Percentiles rank a stretch among this genome's conserved stretches.
Conservation (phyloP, 306 rosid genomes). For the Vigna mungo region DNA sequence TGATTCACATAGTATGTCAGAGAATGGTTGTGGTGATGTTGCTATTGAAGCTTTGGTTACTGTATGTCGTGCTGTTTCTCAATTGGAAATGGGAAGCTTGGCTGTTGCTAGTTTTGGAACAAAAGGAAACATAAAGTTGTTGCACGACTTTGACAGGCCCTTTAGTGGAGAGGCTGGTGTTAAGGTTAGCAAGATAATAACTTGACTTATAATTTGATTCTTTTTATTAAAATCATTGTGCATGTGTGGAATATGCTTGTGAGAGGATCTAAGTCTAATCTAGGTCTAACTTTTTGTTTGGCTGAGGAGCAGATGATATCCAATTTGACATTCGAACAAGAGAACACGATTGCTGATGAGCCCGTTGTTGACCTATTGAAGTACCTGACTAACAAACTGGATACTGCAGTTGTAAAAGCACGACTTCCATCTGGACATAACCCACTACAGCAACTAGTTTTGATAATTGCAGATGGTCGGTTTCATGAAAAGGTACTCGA, state of each 20-base stretch:
- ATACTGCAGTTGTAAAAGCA: conserved; percentile 71
- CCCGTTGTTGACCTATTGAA: conserved; percentile 86
- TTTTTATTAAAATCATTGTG: neutral
- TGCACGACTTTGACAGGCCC: conserved; percentile 87
- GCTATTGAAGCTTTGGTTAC: conserved; percentile 89
- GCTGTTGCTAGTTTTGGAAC: conserved; percentile 95
- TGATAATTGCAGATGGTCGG: conserved; percentile 87
- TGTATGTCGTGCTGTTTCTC: conserved; percentile 93
- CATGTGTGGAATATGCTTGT: neutral
- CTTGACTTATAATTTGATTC: neutral
- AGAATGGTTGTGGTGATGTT: conserved; percentile 72
- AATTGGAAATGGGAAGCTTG: conserved; percentile 81
- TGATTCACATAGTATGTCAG: conserved; percentile 95
- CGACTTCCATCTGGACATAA: conserved; percentile 88
- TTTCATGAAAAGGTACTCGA: conserved; percentile 72
- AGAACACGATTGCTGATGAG: conserved; percentile 76
- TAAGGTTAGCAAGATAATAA: conserved; percentile 58
- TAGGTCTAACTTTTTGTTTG: conserved; percentile 39
- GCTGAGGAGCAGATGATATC: conserved; percentile 74
- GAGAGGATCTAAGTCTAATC: conserved; percentile 13
- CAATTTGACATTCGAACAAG: conserved; percentile 84
- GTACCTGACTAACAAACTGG: conserved; percentile 71
- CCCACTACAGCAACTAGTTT: conserved; percentile 88
- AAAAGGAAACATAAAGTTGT: conserved; percentile 77
- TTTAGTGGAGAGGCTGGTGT: conserved; percentile 82